Evolutionary conservation across 2,329 filamentous ascomycete species (phyloP), one percentile per base, ranked within the genome.

Genomic region (Colletotrichum coccodes): DNA sequence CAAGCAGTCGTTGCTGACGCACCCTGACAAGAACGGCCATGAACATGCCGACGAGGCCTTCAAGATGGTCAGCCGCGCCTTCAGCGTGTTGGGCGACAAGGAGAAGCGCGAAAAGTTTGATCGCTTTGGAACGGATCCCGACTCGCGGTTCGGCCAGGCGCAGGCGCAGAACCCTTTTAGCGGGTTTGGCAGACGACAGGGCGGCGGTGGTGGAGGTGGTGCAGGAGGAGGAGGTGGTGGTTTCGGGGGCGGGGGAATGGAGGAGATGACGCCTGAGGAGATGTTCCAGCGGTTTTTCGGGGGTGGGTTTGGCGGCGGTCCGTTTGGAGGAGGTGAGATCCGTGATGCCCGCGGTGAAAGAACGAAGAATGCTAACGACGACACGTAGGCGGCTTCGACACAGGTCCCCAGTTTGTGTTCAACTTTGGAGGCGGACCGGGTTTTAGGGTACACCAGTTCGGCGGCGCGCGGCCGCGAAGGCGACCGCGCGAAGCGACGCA

Each of bases 21-120:
- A 99, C 85, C 96, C 96, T 71, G 96, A 99, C 85, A 99, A 99
- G 86, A 99, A 99, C 86, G 95, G 95, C 58, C 95, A 98, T 79
- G 91, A 95, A 42, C 90, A 97, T 69, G 95, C 96, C 63, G 96
- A 98, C 79, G 96, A 99, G 84, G 96, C 96, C 36, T 99, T 99
- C 85, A 99, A 99, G 85, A 93, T 98, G 93, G 94, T 99, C 28
- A 93, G 94, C 76, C 89, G 94, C 75, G 96, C 96, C 18, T 99
- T 99, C 79, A 93, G 97, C 74, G 90, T 98, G 60, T 85, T 99
- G 56, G 95, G 94, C 70, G 96, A 99, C 79, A 89, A 94, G 76
- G 95, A 98, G 72, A 98, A 98, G 89, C 92, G 94, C 77, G 86
- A 92, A 18, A 94, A 93, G 80, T 99, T 87, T 78, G 96, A 99